phyloP scores from a whole-genome alignment of 805 yeast species.

The Millerago galiae region DNA sequence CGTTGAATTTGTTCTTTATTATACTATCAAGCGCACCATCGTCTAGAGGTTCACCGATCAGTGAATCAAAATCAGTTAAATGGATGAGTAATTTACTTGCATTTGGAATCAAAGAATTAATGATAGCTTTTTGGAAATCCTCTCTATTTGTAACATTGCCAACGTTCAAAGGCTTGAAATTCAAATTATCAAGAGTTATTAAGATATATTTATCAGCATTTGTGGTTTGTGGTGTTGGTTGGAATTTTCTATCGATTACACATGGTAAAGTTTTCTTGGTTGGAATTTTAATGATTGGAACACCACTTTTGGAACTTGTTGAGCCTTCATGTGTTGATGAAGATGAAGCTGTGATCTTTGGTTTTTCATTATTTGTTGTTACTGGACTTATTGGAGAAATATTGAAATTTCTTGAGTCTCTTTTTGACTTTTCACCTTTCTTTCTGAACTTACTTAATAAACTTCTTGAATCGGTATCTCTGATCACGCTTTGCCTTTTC shows the following conservation, averaged over 20 bases:
- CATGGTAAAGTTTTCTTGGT: constrained; percentile 6
- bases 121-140: constrained; percentile 35
- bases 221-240: constrained; percentile 29
- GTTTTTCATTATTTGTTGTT: constrained; percentile 4
- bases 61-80: constrained; percentile 62
- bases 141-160: constrained; percentile 24
- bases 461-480: constrained; percentile 14
- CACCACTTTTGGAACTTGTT: not conserved
- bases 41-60: constrained; percentile 50
- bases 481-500: constrained; percentile 8
- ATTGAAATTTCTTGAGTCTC: constrained; percentile 7
- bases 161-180: constrained; percentile 45
- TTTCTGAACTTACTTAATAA: constrained; percentile 19
- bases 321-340: constrained; percentile 3
- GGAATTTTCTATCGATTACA: constrained; percentile 30
- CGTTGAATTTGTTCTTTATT: constrained; percentile 28
- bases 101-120: constrained; percentile 28
- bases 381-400: constrained; percentile 18
- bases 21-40: constrained; percentile 38
- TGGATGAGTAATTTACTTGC: constrained; percentile 35
- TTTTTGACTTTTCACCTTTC: constrained; percentile 10
- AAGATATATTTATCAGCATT: constrained; percentile 38
- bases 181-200: constrained; percentile 56
- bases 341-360: constrained; percentile 4
- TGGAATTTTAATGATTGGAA: not conserved